These are phyloP conservation scores for peach (Prunus persica) DNA, from an alignment of 306 rosid genomes.

Conservation along the genomic window Prunus_persica_NCBIv2 NC_034009.1:7474001-7474500, in stretches of 20 bases:
- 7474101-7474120: not conserved
- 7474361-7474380: slow-evolving; percentile 16
- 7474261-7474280: slow-evolving; percentile 19
- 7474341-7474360: slow-evolving; percentile 14
- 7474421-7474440: slow-evolving; percentile 52
- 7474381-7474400: slow-evolving; percentile 45
- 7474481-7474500: not conserved
- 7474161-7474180: not conserved
- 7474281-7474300: slow-evolving; percentile 39
- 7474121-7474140: slow-evolving; percentile 7
- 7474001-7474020: not conserved
- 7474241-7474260: slow-evolving; percentile 38
- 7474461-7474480: not conserved
- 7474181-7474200: not conserved
- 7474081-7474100: not conserved
- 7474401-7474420: slow-evolving; percentile 65
- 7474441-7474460: not conserved
- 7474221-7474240: slow-evolving; percentile 49
- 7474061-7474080: not conserved
- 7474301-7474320: slow-evolving; percentile 42
- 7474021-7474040: not conserved
- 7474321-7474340: slow-evolving; percentile 31
- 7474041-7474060: not conserved
- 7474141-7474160: not conserved
- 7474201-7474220: slow-evolving; percentile 10